A percentile compares a stretch with the other conserved stretches of the same genome.
Evolutionary conservation across 176 grass and related monocot genomes (phyloP).

Genomic region (Leersia perrieri): DNA sequence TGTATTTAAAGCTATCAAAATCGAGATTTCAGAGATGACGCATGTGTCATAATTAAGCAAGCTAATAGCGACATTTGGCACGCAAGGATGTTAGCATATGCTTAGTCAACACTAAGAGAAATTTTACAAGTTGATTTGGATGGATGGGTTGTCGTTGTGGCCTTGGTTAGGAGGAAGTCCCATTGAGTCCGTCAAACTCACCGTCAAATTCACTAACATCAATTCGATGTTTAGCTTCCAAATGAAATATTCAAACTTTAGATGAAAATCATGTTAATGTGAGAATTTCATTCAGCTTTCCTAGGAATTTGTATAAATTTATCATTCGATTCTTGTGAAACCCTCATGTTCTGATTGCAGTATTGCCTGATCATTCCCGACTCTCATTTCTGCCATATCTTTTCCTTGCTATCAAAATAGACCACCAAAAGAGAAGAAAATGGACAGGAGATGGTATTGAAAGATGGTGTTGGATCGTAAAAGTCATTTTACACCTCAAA

Average conservation of each 20-base stretch:
- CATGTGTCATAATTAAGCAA: background rate
- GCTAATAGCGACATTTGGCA: background rate
- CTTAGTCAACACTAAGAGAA: background rate
- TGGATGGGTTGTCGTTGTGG: background rate
- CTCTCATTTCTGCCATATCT: background rate
- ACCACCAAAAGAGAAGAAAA: background rate
- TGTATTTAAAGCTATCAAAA: background rate
- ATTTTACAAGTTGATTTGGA: background rate
- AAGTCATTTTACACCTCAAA: no score
- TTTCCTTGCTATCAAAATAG: background rate
- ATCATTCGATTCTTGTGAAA: background rate
- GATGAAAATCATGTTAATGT: background rate
- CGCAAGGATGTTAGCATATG: background rate
- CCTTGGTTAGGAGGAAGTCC: background rate
- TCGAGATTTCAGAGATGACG: background rate
- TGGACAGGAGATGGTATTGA: no score
- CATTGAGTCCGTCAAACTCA: background rate
- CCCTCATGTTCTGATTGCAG: background rate
- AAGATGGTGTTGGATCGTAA: no score
- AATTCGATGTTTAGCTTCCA: background rate
- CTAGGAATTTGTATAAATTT: background rate
- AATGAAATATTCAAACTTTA: no score
- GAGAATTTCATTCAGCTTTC: background rate
- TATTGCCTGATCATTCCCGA: background rate
- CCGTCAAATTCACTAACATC: background rate